Conservation (phyloP, 2,329 filamentous ascomycete genomes). For the Aspergillus quadrilineatus region DNA sequence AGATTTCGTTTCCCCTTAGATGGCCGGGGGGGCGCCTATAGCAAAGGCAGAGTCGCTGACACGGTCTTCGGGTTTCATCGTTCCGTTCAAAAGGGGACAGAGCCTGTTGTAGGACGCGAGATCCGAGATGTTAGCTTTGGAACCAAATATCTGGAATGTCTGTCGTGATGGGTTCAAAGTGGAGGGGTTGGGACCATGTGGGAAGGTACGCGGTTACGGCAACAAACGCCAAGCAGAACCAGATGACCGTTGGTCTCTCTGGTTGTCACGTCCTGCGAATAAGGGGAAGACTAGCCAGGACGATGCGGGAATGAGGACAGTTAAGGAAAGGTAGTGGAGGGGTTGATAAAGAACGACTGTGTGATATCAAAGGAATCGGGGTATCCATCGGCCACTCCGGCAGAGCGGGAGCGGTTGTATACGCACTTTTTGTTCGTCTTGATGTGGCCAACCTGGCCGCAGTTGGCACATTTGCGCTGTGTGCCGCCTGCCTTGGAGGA, state of each 20-base stretch:
- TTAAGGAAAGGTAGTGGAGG: constrained; percentile 22
- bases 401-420: background rate
- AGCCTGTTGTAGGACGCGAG: constrained; percentile 52
- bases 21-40: constrained; percentile 44
- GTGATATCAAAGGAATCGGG: constrained; percentile 9
- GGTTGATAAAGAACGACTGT: constrained; percentile 8
- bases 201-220: no score
- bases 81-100: constrained; percentile 82
- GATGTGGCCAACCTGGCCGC: constrained; percentile 94
- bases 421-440: constrained; percentile 96
- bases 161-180: background rate
- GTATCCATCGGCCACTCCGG: background rate
- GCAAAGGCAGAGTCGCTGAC: constrained; percentile 49
- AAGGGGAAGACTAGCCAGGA: no score
- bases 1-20: constrained; percentile 12
- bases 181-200: no score
- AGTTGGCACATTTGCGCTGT: constrained; percentile 91
- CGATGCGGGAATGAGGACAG: background rate
- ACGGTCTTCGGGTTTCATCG: constrained; percentile 60
- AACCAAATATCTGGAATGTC: background rate
- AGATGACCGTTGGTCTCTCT: no score
- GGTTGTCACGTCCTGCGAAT: no score
- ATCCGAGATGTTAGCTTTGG: constrained; percentile 10
- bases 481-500: constrained; percentile 64
- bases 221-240: no score